Conservation (phyloP, 108 stramenopile genomes). For the Nitzschia sp. region DNA sequence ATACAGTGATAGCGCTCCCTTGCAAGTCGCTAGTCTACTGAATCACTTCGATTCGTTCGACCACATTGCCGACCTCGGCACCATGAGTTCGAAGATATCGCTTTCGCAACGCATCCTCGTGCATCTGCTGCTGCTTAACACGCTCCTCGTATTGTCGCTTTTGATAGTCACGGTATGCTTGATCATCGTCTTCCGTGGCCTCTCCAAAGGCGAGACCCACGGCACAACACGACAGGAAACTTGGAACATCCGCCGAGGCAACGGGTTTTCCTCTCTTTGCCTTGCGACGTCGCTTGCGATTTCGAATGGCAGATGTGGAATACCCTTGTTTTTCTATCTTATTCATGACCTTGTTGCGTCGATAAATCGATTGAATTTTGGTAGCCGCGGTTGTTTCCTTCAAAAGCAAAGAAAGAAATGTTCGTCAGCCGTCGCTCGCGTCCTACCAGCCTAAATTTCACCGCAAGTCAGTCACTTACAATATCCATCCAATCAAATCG, state of each 20-base stretch:
- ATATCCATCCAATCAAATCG: constrained; percentile 93
- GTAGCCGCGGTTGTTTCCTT: constrained; percentile 78
- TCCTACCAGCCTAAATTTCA: no score
- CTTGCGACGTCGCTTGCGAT: constrained; percentile 55
- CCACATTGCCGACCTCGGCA: constrained; percentile 4
- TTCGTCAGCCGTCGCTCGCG: no score
- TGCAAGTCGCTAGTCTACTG: no score
- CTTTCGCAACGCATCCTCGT: constrained; percentile 56
- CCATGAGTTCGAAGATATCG: constrained; percentile 42
- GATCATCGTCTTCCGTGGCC: constrained; percentile 57
- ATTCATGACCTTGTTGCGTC: constrained; percentile 55
- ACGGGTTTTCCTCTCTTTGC: constrained; percentile 30
- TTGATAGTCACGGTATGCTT: constrained; percentile 46
- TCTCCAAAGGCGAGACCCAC: constrained; percentile 67
- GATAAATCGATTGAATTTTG: constrained; percentile 69
- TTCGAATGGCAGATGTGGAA: constrained; percentile 70
- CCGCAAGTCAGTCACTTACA: no score
- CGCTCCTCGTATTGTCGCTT: constrained; percentile 49
- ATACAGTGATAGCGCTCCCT: no score
- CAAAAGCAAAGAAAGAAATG: neutral
- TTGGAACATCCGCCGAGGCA: constrained; percentile 46
- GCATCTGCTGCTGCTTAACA: constrained; percentile 39
- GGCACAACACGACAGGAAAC: constrained; percentile 63
- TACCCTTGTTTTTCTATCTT: constrained; percentile 52
- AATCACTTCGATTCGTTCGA: constrained; percentile 25